phyloP scores from a whole-genome alignment of 1,139 yeast species.

The Neolecta irregularis region DNA sequence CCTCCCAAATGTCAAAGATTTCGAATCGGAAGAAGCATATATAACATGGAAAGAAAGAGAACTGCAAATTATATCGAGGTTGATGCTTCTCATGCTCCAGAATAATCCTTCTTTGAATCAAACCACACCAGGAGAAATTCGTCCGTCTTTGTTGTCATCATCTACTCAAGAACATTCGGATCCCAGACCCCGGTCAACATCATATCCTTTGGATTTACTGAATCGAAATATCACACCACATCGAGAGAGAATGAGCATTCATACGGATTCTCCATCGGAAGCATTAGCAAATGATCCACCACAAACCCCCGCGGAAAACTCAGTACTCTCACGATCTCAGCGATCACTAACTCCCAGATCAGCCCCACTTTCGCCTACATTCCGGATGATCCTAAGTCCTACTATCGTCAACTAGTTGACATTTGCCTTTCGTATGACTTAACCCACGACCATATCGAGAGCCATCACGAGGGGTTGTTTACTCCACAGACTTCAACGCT shows the following conservation, averaged over 20 bases:
- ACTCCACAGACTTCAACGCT: background rate
- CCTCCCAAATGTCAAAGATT: background rate
- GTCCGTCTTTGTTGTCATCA: too few relatives aligned
- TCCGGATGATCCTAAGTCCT: constrained; percentile 4
- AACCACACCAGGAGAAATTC: too few relatives aligned
- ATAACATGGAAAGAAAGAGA: constrained; percentile 5
- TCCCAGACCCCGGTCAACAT: too few relatives aligned
- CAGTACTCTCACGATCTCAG: constrained; percentile 5
- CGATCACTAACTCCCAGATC: constrained; percentile 2
- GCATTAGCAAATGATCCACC: too few relatives aligned
- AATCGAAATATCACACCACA: too few relatives aligned
- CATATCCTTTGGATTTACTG: too few relatives aligned
- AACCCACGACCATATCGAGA: background rate
- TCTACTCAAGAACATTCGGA: too few relatives aligned
- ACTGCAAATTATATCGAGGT: constrained; percentile 1
- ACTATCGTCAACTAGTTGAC: constrained; percentile 2
- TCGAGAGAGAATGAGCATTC: too few relatives aligned
- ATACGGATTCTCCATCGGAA: too few relatives aligned
- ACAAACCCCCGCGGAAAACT: too few relatives aligned
- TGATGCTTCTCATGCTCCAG: constrained; percentile 6
- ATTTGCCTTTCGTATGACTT: constrained; percentile 4
- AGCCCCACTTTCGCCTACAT: constrained; percentile 1
- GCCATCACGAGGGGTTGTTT: background rate
- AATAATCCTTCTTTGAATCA: constrained; percentile 4
- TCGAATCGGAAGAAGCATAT: constrained; percentile 2